Base-by-base conservation (phyloP, 2,329 filamentous ascomycete genomes). In the Colletotrichum sp. region DNA sequence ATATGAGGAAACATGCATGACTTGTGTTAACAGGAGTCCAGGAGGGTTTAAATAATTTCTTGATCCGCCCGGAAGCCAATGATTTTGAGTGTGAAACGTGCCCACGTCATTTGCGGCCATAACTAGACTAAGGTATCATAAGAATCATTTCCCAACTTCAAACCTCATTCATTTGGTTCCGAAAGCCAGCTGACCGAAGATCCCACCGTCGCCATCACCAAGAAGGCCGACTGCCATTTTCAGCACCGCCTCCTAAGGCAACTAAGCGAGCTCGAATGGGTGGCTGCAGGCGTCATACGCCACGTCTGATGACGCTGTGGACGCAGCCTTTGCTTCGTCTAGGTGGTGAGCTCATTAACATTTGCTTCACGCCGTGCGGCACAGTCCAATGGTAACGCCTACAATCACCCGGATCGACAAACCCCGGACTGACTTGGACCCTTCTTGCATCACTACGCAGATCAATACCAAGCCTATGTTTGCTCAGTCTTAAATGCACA, bases 381-480 rank as follows among this genome's bases (percentile, higher is more conserved):
- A n/a, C 58, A 74, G 72, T 55, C 72, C 69, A 74, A 69, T 73
- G 5, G 21, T 8, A 33, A 11, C 27, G 6, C 24, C 7, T 8
- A 21, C 24, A 33, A 24, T 47, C 59, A 29, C 13, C 69, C 43
- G 18, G 72, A 74, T 74, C 72, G 51, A 33, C 72, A 24, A 21
- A 36, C 58, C 64, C 59, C 7, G 31, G 31, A n/a, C 36, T 54
- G n/a, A 27, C 43, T 34, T 27, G 51, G 59, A 73, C 72, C 69
- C 69, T 74, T 69, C 70, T 62, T 47, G 69, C 72, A 73, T 74
- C 69, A 74, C 24, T 27, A 36, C 65, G 65, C 69, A 65, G 69
- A 57, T 27, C 5, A 33, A 64, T 36, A 33, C 18, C 4, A 18
- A 6, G 54, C 21, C 21, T 55, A 57, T 6, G 24, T 29, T 57